Evolutionary conservation across 139 green algal genomes (phyloP), one percentile per base, ranked within the genome.

Genomic region (Mesotaenium endlicherianum): DNA sequence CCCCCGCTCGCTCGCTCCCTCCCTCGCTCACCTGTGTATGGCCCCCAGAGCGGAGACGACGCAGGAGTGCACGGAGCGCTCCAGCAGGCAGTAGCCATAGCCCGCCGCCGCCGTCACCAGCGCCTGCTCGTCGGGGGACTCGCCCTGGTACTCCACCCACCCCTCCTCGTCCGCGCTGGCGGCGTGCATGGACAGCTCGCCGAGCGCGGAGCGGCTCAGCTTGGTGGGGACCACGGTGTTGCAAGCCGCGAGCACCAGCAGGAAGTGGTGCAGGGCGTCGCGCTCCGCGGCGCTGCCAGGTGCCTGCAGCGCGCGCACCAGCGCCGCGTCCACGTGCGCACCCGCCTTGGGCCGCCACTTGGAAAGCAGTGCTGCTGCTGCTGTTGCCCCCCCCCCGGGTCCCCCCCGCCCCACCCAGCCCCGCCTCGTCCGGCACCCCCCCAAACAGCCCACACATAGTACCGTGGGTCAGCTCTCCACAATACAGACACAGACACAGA

Each of bases 101-200:
- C 91, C 90, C 1, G 77, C 59, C 3, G 83, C 83, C 1, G 83
- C 75, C 2, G 3, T 43, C 50, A 97, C 93, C 47, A 97, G 88
- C 6, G 94, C 94, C 3, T 89, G 85, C 86, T 97, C 94, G 70
- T 97, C 94, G 2, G 94, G 94, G 0, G 94, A 97, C 80, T 93
- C 92, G 2, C 91, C 93, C 90, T 97, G 90, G 76, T 94, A 95
- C 68, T 76, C 17, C 43, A 90, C 31, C 41, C 5, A 11, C 31
- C 26, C 75, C n/a, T 5, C 49, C 30, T 82, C 75, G 2, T 20
- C 47, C n/a, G 5, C 59, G 3, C 6, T 26, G 8, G 49, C 45
- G 16, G 49, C 47, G 41, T 82, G 49, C 49, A 72, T 58, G 3
- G 75, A 43, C 45, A 76, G 3, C n/a, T 64, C 43, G 5, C 77